phyloP scores from a whole-genome alignment of 495 filamentous ascomycete genomes.

The Staphylotrichum tortipilum region DNA sequence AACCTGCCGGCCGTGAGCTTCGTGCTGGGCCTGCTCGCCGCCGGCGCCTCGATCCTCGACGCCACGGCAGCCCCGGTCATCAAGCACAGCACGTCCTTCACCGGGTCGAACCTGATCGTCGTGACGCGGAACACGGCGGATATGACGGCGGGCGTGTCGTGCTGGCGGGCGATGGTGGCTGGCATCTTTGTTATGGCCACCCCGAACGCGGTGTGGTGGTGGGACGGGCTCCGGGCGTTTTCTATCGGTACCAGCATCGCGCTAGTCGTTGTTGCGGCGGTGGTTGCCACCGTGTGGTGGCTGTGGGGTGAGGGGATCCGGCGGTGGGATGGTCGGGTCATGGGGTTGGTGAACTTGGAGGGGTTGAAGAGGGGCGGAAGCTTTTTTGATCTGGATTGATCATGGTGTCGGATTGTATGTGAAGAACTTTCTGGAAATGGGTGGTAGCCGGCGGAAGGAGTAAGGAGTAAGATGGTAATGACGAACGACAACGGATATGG shows the following conservation, averaged over 20 bases:
- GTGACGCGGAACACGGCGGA: constrained; percentile 34
- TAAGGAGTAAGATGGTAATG: no score
- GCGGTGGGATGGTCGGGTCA: constrained; percentile 32
- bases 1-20: constrained; percentile 32
- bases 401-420: not conserved
- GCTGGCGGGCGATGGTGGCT: constrained; percentile 25
- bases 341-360: constrained; percentile 33
- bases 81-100: constrained; percentile 34
- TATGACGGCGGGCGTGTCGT: constrained; percentile 31
- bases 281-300: constrained; percentile 28
- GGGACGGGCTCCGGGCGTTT: constrained; percentile 27
- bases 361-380: constrained; percentile 31
- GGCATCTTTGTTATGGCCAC: constrained; percentile 34
- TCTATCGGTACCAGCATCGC: constrained; percentile 28
- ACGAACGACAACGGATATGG: no score
- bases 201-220: constrained; percentile 25
- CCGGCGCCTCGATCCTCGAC: constrained; percentile 25
- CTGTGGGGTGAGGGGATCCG: constrained; percentile 29
- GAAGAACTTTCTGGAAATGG: no score
- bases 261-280: constrained; percentile 25
- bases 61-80: constrained; percentile 30
- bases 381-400: constrained; percentile 39
- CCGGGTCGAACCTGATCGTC: constrained; percentile 29
- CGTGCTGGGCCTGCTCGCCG: constrained; percentile 34
- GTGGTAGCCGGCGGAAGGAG: no score